These are phyloP conservation scores for Echium plantagineum DNA, from an alignment of 257 asterid genomes.

Conservation along the genomic window DNA sequence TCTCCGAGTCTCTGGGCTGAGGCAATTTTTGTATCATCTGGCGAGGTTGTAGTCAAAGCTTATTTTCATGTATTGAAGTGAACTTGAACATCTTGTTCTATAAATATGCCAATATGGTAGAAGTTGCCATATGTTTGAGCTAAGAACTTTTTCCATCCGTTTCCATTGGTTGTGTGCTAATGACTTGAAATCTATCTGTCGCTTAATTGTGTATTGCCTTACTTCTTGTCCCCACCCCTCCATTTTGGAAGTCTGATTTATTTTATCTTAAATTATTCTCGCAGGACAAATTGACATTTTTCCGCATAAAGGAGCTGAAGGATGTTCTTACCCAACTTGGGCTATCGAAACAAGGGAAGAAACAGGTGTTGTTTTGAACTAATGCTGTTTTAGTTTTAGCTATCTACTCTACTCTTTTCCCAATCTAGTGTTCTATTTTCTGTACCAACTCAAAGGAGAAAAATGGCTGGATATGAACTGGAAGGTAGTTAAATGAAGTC, in stretches of 20 bases:
- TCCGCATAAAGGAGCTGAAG: conserved; percentile 95
- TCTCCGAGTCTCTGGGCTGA: not conserved
- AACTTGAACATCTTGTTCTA: not conserved
- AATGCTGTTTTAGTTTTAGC: not conserved
- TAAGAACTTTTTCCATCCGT: not conserved
- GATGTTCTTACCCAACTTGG: conserved; percentile 85
- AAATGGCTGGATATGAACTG: too few species aligned
- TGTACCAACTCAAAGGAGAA: too few species aligned
- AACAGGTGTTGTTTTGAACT: conserved; percentile 51
- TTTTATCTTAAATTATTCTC: conserved; percentile 9
- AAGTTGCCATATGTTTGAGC: not conserved
- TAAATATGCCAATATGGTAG: too few species aligned
- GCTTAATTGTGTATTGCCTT: too few species aligned
- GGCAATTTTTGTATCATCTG: not conserved
- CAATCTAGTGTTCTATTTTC: not conserved
- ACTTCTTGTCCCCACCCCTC: too few species aligned
- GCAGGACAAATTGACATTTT: conserved; percentile 85
- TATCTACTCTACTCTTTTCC: not conserved
- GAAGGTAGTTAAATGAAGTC: too few species aligned
- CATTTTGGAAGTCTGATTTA: too few species aligned
- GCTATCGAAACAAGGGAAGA: conserved; percentile 94
- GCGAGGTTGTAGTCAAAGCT: not conserved
- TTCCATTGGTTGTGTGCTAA: not conserved
- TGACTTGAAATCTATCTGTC: not conserved
- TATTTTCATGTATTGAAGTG: not conserved